Evolutionary conservation across 768 basidiomycete species (phyloP), one percentile per base, ranked within the genome.

Genomic region (Xerocomus potaroensis): DNA sequence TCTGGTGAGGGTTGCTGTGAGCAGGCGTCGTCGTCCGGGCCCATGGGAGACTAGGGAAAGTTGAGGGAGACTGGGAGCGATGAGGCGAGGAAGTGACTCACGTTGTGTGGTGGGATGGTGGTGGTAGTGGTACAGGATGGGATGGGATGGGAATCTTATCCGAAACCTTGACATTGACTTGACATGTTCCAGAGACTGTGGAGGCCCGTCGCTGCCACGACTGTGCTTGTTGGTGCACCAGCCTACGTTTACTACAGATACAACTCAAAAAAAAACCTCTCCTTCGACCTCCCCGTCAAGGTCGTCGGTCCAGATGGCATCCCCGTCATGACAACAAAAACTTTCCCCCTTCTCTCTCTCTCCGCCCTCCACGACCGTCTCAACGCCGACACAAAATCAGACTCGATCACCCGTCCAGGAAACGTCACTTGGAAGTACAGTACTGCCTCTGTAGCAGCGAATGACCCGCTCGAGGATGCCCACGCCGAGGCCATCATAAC

Each of bases 401-500:
- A 78, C 44, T 69, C 68, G 16, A 67, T 76, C 37, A 47, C 69
- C 11, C 70, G 79, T 33, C 80, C 79, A 0, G 72, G 72, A 27
- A 81, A 83, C 15, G 67, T 79, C 43, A 66, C 73, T 11, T 91
- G 88, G 88, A 82, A 77, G 54, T 84, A 85, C 66, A 76, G 84
- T 39, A 94, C 86, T 3, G 88, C 90, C 15, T 78, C 75, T 27
- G 71, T 98, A 29, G 73, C 88, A 1, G 86, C 91, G 3, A 99
- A 99, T 60, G 80, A 87, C 49, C 90, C 92, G 8, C 83, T 96
- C 42, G 96, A 99, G 67, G 96, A 99, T 62, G 83, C 91, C 21
- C 78, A 84, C 53, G 79, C 87, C 4, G 75, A 77, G 49, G 80
- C 83, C 46, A 71, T 92, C 51, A 69, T 95, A 40, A 64, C 77